These are phyloP conservation scores for Neurospora sp. DNA, from an alignment of 495 filamentous ascomycete genomes.

Conservation along the genomic window DNA sequence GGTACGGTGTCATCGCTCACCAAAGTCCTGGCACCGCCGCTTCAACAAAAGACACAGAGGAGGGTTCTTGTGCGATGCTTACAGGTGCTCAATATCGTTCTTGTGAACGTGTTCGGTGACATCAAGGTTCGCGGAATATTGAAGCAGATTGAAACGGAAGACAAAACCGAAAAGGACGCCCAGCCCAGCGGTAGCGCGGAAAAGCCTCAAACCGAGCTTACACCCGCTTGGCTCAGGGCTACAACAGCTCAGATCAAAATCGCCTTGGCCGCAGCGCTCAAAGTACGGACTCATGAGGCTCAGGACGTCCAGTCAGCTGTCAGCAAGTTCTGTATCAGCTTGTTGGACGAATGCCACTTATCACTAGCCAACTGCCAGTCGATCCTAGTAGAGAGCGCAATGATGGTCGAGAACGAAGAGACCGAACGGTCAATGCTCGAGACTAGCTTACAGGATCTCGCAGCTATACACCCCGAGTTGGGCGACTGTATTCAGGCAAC, in stretches of 20 bases:
- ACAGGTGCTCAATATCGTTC: constrained; percentile 45
- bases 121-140: constrained; percentile 34
- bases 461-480: constrained; percentile 52
- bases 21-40: constrained; percentile 60
- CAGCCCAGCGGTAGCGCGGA: constrained; percentile 4
- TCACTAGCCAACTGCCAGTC: constrained; percentile 59
- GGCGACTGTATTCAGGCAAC: constrained; percentile 59
- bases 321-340: constrained; percentile 54
- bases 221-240: constrained; percentile 66
- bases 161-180: constrained; percentile 3
- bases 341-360: constrained; percentile 68
- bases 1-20: constrained; percentile 77
- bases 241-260: constrained; percentile 77
- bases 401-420: constrained; percentile 55
- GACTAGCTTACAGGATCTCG: constrained; percentile 48
- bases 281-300: constrained; percentile 64
- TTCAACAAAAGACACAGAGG: constrained; percentile 52
- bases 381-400: constrained; percentile 71
- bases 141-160: constrained; percentile 14
- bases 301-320: constrained; percentile 61
- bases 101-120: constrained; percentile 61
- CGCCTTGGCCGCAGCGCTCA: constrained; percentile 68
- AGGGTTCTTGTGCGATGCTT: constrained; percentile 55
- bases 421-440: constrained; percentile 30
- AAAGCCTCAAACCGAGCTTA: constrained; percentile 21